Evolutionary conservation across 139 green algal genomes (phyloP), one percentile per base, ranked within the genome.

Genomic region (Chlamydomonas incerta): DNA sequence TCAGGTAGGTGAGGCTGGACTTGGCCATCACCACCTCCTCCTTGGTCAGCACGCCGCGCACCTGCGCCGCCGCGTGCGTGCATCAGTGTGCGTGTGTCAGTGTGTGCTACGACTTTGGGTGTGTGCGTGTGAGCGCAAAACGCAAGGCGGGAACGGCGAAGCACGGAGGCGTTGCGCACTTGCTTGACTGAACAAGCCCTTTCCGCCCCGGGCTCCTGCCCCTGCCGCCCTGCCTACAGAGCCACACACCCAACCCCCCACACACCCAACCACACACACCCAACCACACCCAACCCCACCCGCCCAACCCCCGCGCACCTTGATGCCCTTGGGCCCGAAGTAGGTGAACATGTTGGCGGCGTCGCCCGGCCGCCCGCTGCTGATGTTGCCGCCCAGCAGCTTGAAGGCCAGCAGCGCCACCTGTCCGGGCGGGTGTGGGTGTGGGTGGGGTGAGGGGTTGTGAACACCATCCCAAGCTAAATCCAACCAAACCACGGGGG

Each of bases 321-420:
- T 93, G 67, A 98, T 87, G 15, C 93, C 94, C 50, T 87, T 75
- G 5, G 96, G 96, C 0, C 96, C 96, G 0, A 62, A 86, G 87
- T 95, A 98, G 34, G 86, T 92, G 87, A 96, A 98, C 89, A 98
- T 96, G 93, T 98, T 98, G 66, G 89, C 93, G 0, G 68, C 26
- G 50, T 95, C 90, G 0, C 96, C 96, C 0, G 96, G 96, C 6
- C 76, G 75, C 21, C 94, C 90, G 0, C 83, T 67, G 83, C 89
- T 95, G 46, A 96, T 83, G 70, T 90, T 94, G 65, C 95, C 95
- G 10, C 95, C 95, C 72, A 95, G 92, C 35, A 98, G 91, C 74
- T 93, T 92, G 91, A 93, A 98, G 0, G 95, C 72, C n/a, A 95
- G 82, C 90, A 98, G 88, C 0, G 88, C 87, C 50, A 91, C 62